A percentile compares a stretch with the other conserved stretches of the same genome.
phyloP scores from a whole-genome alignment of 257 asterid genomes.

The Solanum sejunctum region DNA sequence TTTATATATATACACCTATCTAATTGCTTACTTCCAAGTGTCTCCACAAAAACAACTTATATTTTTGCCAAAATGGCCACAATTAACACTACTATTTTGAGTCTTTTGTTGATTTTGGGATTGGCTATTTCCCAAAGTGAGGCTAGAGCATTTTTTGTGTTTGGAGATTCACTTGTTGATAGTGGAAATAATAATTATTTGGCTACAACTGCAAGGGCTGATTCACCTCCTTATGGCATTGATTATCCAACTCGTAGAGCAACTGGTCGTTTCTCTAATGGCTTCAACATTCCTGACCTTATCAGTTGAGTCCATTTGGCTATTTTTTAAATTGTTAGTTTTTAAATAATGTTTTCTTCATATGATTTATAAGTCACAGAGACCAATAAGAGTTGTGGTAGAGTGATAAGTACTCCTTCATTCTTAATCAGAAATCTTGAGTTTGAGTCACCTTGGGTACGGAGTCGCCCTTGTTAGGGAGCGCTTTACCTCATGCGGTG shows the following conservation, averaged over 20 bases:
- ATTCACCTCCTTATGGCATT: conserved; percentile 34
- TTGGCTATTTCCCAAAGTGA: conserved; percentile 1
- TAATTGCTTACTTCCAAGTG: neutral
- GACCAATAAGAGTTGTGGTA: too few relatives aligned
- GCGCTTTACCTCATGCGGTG: too few relatives aligned
- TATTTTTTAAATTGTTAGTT: neutral
- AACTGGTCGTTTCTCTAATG: conserved; percentile 46
- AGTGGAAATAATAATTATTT: conserved; percentile 35
- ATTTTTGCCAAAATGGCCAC: neutral
- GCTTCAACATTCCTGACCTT: conserved; percentile 35
- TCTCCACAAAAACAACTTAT: neutral
- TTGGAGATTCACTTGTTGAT: conserved; percentile 37
- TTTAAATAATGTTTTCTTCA: neutral
- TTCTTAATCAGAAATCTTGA: too few relatives aligned
- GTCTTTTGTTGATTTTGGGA: neutral
- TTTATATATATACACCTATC: neutral
- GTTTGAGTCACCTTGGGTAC: too few relatives aligned
- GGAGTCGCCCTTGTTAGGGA: too few relatives aligned
- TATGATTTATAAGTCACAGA: neutral
- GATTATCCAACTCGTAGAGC: conserved; percentile 20
- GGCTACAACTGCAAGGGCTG: conserved; percentile 33
- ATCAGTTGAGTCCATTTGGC: conserved; percentile 15
- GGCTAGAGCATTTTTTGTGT: conserved; percentile 29
- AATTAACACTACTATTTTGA: neutral
- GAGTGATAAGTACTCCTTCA: too few relatives aligned